phyloP scores from a whole-genome alignment of 2,329 filamentous ascomycete species.

The Meredithiella fracta region DNA sequence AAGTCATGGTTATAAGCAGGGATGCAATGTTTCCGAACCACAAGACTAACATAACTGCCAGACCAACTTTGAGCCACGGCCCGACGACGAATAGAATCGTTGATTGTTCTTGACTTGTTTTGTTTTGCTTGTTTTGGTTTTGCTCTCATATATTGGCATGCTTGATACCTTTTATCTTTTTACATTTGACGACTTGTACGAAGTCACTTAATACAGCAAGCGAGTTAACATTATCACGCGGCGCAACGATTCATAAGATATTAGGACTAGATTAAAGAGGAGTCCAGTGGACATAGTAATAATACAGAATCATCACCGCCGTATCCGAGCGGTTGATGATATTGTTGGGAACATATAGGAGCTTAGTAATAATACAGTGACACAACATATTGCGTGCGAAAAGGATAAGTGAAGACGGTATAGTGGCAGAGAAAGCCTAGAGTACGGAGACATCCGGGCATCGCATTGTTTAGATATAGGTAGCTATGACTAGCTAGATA shows the following conservation, averaged over 20 bases:
- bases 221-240: background rate
- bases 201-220: background rate
- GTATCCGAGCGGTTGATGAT: background rate
- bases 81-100: conserved; percentile 35
- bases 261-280: background rate
- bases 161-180: no score
- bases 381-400: background rate
- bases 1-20: conserved; percentile 21
- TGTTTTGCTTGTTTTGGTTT: no score
- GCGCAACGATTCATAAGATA: background rate
- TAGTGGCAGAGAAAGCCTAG: background rate
- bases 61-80: conserved; percentile 53
- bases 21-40: no score
- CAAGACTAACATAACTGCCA: conserved; percentile 20
- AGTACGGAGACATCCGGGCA: background rate
- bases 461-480: background rate
- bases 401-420: background rate
- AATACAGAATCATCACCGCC: background rate
- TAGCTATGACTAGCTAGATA: conserved; percentile 3
- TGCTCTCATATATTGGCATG: background rate
- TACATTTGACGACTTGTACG: background rate
- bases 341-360: background rate
- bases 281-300: background rate
- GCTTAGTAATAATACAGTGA: background rate
- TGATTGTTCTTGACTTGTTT: background rate